Conservation (phyloP, 2,329 filamentous ascomycete genomes). For the Colletotrichum tabaci region DNA sequence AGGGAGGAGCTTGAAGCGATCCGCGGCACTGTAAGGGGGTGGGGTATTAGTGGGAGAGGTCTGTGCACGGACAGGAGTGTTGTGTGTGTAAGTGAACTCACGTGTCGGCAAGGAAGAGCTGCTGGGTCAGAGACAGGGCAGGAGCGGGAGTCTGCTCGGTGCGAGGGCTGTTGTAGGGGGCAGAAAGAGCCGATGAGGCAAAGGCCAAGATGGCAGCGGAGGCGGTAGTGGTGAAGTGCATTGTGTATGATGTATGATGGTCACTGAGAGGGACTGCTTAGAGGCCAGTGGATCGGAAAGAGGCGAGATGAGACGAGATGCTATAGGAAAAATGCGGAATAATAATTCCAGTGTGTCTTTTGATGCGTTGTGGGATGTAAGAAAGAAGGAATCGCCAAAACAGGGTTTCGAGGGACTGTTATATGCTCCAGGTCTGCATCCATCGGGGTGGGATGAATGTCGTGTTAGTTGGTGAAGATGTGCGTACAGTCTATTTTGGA, state of each 20-base stretch:
- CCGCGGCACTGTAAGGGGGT: slow-evolving; percentile 52
- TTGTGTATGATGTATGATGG: slow-evolving; percentile 47
- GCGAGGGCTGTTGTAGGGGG: slow-evolving; percentile 36
- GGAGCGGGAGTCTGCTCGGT: slow-evolving; percentile 37
- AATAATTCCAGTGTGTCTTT: background rate
- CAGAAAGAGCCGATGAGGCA: slow-evolving; percentile 51
- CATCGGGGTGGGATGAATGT: background rate
- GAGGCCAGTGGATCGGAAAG: background rate
- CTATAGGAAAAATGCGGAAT: background rate
- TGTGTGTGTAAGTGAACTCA: slow-evolving; percentile 47
- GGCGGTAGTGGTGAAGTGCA: slow-evolving; percentile 50
- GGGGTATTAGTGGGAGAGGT: slow-evolving; percentile 38
- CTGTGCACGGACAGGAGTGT: background rate
- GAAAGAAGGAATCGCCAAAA: slow-evolving; percentile 5
- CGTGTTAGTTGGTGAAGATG: background rate
- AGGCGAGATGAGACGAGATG: slow-evolving; percentile 2
- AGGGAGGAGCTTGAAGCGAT: slow-evolving; percentile 60
- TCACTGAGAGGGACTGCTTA: background rate
- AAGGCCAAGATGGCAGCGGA: slow-evolving; percentile 58
- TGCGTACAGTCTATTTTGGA: slow-evolving; percentile 31
- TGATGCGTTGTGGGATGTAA: slow-evolving; percentile 20
- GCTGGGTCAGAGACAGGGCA: slow-evolving; percentile 49
- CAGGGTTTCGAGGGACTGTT: slow-evolving; percentile 9
- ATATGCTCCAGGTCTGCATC: slow-evolving; percentile 24
- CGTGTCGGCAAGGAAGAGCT: slow-evolving; percentile 58